A percentile compares a stretch with the other conserved stretches of the same genome.
These are phyloP conservation scores for Orbilia brochopaga DNA, from an alignment of 2,329 filamentous ascomycete genomes.

Conservation along the genomic window DNA sequence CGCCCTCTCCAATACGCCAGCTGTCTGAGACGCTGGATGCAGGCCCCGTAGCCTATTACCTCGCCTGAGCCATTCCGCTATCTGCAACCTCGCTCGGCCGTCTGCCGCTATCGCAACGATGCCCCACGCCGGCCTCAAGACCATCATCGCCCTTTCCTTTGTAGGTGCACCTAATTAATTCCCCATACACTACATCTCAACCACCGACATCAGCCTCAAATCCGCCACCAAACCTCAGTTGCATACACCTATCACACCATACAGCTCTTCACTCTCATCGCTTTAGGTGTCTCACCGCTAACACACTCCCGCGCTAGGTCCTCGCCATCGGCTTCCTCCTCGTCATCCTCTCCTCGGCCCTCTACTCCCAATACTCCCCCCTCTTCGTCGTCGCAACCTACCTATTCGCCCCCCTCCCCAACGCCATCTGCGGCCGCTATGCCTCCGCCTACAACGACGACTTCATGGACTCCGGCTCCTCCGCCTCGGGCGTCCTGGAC, in stretches of 20 bases:
- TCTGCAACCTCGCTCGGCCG: conserved; percentile 13
- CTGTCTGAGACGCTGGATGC: neutral
- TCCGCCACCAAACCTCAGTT: neutral
- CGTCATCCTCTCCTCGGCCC: conserved; percentile 94
- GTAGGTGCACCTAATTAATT: conserved; percentile 63
- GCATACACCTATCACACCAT: no score
- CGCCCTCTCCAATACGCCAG: neutral
- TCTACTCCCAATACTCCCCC: conserved; percentile 93
- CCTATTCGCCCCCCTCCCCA: conserved; percentile 88
- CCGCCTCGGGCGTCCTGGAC: conserved; percentile 81
- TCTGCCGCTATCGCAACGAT: conserved; percentile 71
- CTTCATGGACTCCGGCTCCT: conserved; percentile 80
- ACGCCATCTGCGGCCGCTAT: conserved; percentile 91
- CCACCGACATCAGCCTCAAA: no score
- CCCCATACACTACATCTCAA: neutral
- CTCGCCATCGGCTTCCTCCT: conserved; percentile 98
- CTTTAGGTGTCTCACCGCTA: neutral
- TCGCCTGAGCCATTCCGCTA: conserved; percentile 1
- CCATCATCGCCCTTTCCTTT: conserved; percentile 98
- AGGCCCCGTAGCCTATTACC: neutral
- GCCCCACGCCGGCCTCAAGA: conserved; percentile 78
- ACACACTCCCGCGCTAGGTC: conserved; percentile 63
- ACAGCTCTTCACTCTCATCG: neutral
- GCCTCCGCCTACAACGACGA: conserved; percentile 80
- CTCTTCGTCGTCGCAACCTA: conserved; percentile 96